Conservation (phyloP, 345 rosid genomes). For the Citrus australasica region DNA sequence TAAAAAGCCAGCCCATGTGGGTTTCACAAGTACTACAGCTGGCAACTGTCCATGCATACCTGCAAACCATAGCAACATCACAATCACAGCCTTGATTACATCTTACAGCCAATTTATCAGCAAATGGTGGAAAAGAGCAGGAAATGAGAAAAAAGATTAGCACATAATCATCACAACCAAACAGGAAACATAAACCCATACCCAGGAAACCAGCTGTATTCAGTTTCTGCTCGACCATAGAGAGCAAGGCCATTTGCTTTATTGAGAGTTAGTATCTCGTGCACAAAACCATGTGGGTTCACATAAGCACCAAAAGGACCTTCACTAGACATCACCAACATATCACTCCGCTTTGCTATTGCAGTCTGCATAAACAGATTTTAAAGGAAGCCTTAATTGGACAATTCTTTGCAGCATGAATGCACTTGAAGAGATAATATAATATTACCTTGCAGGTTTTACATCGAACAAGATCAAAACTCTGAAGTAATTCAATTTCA, state of each 20-base stretch:
- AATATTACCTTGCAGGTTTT: conserved; percentile 68
- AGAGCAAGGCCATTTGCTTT: conserved; percentile 71
- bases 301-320: conserved; percentile 99
- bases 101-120: not conserved
- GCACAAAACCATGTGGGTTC: conserved; percentile 68
- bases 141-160: not conserved
- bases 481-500: conserved; percentile 76
- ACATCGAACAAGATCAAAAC: conserved; percentile 72
- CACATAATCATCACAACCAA: not conserved
- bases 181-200: conserved; percentile 29
- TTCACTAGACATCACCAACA: conserved; percentile 94
- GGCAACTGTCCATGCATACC: conserved; percentile 86
- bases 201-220: conserved; percentile 99
- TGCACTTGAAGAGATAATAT: not conserved
- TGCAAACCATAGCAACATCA: conserved; percentile 26
- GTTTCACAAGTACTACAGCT: conserved; percentile 50
- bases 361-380: conserved; percentile 44
- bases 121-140: not conserved
- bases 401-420: not conserved
- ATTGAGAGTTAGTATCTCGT: conserved; percentile 74
- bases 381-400: not conserved
- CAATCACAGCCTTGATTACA: not conserved
- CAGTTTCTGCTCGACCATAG: conserved; percentile 33
- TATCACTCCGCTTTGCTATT: conserved; percentile 86
- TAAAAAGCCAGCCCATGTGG: conserved; percentile 87